These are phyloP conservation scores for Mitragyna speciosa DNA, from an alignment of 257 asterid species.

Conservation along the genomic window DNA sequence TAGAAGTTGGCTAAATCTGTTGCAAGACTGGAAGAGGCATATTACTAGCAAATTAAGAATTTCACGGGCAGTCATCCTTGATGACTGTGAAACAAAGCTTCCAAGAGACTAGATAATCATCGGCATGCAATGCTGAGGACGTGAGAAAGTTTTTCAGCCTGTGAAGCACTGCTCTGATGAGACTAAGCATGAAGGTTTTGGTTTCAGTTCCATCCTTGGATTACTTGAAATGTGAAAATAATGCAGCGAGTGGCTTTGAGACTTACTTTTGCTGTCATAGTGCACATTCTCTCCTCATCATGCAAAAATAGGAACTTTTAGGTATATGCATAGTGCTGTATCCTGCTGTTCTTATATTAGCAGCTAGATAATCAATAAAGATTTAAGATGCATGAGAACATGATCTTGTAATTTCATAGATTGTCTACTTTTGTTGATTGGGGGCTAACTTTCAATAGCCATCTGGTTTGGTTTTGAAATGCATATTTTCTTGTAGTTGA, in stretches of 20 bases:
- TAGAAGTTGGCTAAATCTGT: neutral
- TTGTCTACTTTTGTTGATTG: neutral
- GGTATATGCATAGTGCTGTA: neutral
- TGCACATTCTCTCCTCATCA: neutral
- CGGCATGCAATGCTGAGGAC: neutral
- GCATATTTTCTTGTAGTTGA: neutral
- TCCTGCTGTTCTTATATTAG: neutral
- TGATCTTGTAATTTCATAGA: neutral
- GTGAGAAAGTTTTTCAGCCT: neutral
- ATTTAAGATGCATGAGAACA: neutral
- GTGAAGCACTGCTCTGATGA: neutral
- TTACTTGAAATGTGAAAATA: neutral
- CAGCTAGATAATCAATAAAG: neutral
- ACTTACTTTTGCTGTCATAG: too few species aligned
- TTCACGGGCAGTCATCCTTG: neutral
- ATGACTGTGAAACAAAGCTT: neutral
- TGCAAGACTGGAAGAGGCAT: neutral
- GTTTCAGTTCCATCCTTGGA: neutral
- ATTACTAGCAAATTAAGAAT: neutral
- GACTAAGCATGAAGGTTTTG: neutral
- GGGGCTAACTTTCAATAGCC: neutral
- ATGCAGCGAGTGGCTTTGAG: neutral
- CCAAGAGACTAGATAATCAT: neutral
- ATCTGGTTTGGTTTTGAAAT: neutral
- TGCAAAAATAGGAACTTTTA: neutral